These are phyloP conservation scores for Cladosporium sp. DNA, from an alignment of 2,329 filamentous ascomycete species.

Conservation along the genomic window DNA sequence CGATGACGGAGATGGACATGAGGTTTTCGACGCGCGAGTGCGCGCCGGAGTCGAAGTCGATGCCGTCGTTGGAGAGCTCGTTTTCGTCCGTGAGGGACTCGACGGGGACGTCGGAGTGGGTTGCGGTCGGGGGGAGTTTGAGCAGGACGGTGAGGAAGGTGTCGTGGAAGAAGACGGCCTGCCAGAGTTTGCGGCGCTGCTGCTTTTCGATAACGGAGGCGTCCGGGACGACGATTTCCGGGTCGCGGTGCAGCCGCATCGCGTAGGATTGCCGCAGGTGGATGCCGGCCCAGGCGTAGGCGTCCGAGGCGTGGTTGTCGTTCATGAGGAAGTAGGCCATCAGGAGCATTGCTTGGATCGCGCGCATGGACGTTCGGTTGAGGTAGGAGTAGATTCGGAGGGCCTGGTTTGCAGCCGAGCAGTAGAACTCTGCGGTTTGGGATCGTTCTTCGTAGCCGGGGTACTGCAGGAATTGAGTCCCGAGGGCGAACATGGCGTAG, in stretches of 20 bases:
- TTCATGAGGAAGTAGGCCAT: slow-evolving; percentile 80
- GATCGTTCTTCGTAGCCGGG: slow-evolving; percentile 56
- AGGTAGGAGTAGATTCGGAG: slow-evolving; percentile 70
- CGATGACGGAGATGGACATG: slow-evolving; percentile 47
- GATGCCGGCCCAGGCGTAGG: slow-evolving; percentile 75
- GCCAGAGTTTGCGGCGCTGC: slow-evolving; percentile 72
- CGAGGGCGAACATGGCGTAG: slow-evolving; percentile 71
- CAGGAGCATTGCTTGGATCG: slow-evolving; percentile 75
- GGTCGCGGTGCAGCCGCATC: slow-evolving; percentile 73
- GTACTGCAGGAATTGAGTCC: slow-evolving; percentile 67
- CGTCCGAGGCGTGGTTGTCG: slow-evolving; percentile 76
- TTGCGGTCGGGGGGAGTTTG: slow-evolving; percentile 69
- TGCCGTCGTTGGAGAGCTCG: slow-evolving; percentile 44
- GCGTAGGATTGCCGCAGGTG: slow-evolving; percentile 72
- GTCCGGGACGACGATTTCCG: slow-evolving; percentile 62
- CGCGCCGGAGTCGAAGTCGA: slow-evolving; percentile 51
- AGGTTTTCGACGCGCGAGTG: slow-evolving; percentile 41
- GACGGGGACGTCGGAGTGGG: slow-evolving; percentile 71
- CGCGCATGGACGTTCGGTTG: slow-evolving; percentile 64
- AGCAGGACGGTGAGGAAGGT: slow-evolving; percentile 74
- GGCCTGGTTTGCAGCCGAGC: slow-evolving; percentile 69
- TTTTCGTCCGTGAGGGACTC: slow-evolving; percentile 65
- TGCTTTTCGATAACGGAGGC: slow-evolving; percentile 68
- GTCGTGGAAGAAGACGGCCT: slow-evolving; percentile 73
- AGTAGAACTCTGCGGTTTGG: slow-evolving; percentile 75